phyloP scores from a whole-genome alignment of 2,329 filamentous ascomycete species.

The Phialophora chinensis region DNA sequence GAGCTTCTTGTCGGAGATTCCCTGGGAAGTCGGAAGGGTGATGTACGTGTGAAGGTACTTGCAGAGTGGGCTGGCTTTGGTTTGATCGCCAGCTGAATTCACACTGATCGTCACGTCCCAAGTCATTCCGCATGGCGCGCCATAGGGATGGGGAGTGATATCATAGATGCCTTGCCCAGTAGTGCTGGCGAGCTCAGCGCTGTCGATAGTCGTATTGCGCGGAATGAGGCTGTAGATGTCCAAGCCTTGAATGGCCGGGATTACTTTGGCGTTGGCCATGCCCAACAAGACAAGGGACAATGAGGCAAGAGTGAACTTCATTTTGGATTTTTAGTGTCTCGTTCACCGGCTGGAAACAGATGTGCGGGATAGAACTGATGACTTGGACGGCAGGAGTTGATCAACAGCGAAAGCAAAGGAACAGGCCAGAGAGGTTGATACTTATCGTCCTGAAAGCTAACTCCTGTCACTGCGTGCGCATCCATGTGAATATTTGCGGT shows the following conservation, averaged over 20 bases:
- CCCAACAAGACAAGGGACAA: constrained; percentile 3
- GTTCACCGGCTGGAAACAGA: neutral
- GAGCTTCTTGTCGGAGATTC: constrained; percentile 5
- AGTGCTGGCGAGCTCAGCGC: neutral
- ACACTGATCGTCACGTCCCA: constrained; percentile 17
- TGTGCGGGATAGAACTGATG: neutral
- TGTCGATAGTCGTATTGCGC: constrained; percentile 5
- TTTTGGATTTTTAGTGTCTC: neutral
- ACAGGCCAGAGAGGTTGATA: neutral
- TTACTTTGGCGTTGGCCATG: neutral
- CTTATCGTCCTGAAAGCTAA: neutral
- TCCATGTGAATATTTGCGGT: neutral
- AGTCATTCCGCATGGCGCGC: constrained; percentile 13
- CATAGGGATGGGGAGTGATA: constrained; percentile 9
- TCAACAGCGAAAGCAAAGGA: neutral
- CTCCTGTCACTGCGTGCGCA: neutral
- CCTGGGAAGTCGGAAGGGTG: constrained; percentile 7
- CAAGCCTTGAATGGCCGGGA: neutral
- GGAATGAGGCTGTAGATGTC: neutral
- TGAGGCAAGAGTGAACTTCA: neutral
- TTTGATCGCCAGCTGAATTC: neutral
- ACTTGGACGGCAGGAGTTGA: neutral
- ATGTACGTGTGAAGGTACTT: constrained; percentile 10
- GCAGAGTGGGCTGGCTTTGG: constrained; percentile 10
- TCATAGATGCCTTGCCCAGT: neutral